A percentile compares a stretch with the other conserved stretches of the same genome.
Evolutionary conservation across 108 stramenopile species (phyloP).

Genomic region (Parietichytrium sp.): DNA sequence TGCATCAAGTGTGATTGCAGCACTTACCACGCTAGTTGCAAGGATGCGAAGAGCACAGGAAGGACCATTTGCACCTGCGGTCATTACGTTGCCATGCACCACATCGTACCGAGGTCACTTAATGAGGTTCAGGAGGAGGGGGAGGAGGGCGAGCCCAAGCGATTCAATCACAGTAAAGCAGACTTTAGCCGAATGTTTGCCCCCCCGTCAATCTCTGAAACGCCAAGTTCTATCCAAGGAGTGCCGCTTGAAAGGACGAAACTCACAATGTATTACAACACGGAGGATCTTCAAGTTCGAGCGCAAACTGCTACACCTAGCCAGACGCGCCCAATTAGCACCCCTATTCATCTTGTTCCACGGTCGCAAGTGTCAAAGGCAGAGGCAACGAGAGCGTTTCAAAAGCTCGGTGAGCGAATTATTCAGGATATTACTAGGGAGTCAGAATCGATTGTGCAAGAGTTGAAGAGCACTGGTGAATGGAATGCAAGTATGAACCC

Average conservation of each 20-base stretch:
- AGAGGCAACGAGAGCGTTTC: neutral
- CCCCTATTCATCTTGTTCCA: neutral
- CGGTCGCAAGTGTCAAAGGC: neutral
- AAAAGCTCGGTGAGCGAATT: neutral
- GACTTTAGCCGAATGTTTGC: constrained; percentile 12
- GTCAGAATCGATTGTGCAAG: neutral
- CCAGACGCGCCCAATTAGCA: neutral
- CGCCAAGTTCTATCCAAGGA: neutral
- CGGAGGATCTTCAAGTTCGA: neutral
- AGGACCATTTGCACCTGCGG: neutral
- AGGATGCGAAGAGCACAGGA: neutral
- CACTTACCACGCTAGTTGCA: neutral
- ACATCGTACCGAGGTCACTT: neutral
- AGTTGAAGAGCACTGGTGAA: neutral
- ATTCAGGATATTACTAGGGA: constrained; percentile 15
- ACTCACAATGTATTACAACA: neutral
- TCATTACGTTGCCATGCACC: constrained; percentile 22
- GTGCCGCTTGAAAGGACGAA: neutral
- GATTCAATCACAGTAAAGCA: neutral
- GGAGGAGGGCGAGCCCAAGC: neutral
- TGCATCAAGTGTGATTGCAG: constrained; percentile 37
- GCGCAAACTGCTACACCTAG: neutral
- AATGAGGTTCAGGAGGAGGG: neutral
- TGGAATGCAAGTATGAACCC: constrained; percentile 22
- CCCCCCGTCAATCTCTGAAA: neutral